phyloP scores from a whole-genome alignment of 768 basidiomycete species.

The Strobilomyces dryophilus region DNA sequence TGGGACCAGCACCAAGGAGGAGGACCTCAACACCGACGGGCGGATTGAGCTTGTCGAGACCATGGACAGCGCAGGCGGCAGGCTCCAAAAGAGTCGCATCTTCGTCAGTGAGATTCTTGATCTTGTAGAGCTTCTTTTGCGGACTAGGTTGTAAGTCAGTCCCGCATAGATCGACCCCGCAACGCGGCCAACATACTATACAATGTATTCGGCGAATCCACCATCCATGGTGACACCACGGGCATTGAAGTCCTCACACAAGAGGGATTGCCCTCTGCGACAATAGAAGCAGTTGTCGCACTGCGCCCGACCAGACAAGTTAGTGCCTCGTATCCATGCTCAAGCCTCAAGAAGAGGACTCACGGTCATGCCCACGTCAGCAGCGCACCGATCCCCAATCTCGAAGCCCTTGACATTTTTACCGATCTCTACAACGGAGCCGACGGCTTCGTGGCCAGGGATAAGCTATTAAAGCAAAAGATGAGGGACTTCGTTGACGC shows the following conservation, averaged over 20 bases:
- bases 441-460: conserved; percentile 75
- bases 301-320: conserved; percentile 32
- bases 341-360: conserved; percentile 22
- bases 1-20: conserved; percentile 86
- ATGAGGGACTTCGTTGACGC: conserved; percentile 18
- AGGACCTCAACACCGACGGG: conserved; percentile 83
- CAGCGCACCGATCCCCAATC: conserved; percentile 78
- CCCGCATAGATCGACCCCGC: background rate
- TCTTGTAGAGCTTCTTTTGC: conserved; percentile 79
- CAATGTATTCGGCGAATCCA: conserved; percentile 87
- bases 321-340: background rate
- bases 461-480: conserved; percentile 45
- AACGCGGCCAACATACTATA: conserved; percentile 50
- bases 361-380: conserved; percentile 73
- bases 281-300: conserved; percentile 88
- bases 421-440: conserved; percentile 67
- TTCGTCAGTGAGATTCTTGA: conserved; percentile 82
- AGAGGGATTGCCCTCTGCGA: conserved; percentile 72
- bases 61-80: conserved; percentile 88
- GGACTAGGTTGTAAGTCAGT: conserved; percentile 34
- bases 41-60: conserved; percentile 81
- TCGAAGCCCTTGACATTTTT: conserved; percentile 76
- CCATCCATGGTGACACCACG: conserved; percentile 79
- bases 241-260: conserved; percentile 83
- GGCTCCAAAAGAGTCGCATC: conserved; percentile 88